phyloP scores from a whole-genome alignment of 306 rosid species.

The Vicia villosa region DNA sequence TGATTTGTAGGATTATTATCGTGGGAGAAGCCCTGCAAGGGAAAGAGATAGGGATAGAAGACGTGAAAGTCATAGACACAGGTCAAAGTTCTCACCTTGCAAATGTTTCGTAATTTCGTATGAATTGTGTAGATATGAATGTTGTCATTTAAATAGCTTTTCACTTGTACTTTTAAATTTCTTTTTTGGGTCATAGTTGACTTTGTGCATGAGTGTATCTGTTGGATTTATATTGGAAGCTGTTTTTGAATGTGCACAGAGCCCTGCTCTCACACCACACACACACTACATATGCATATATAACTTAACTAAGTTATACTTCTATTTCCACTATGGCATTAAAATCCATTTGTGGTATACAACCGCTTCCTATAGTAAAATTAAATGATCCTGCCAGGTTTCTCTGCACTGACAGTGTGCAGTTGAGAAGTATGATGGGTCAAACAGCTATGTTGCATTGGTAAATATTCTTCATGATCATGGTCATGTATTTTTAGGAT shows the following conservation, averaged over 20 bases:
- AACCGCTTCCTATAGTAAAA: constrained; percentile 78
- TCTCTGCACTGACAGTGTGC: constrained; percentile 99
- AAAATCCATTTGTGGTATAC: constrained; percentile 64
- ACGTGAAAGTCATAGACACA: constrained; percentile 88
- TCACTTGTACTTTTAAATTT: too few species aligned
- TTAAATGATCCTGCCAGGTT: constrained; percentile 91
- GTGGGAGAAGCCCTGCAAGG: constrained; percentile 84
- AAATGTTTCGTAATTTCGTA: neutral
- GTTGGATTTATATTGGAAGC: constrained; percentile 54
- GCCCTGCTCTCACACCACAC: neutral
- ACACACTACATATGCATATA: neutral
- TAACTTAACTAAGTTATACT: constrained; percentile 31
- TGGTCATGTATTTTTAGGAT: neutral
- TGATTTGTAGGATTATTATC: constrained; percentile 65
- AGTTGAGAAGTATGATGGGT: constrained; percentile 99
- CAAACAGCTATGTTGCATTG: constrained; percentile 48
- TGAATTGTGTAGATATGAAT: constrained; percentile 8
- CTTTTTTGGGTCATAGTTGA: neutral
- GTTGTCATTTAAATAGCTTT: neutral
- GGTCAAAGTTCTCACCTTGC: constrained; percentile 47
- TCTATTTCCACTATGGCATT: constrained; percentile 66
- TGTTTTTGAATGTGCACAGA: constrained; percentile 34
- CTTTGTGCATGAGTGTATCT: constrained; percentile 5
- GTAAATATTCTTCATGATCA: constrained; percentile 19
- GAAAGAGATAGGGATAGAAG: constrained; percentile 93